Evolutionary conservation across 2,329 filamentous ascomycete species (phyloP), one percentile per base, ranked within the genome.

Genomic region (Xylariaceae sp.): DNA sequence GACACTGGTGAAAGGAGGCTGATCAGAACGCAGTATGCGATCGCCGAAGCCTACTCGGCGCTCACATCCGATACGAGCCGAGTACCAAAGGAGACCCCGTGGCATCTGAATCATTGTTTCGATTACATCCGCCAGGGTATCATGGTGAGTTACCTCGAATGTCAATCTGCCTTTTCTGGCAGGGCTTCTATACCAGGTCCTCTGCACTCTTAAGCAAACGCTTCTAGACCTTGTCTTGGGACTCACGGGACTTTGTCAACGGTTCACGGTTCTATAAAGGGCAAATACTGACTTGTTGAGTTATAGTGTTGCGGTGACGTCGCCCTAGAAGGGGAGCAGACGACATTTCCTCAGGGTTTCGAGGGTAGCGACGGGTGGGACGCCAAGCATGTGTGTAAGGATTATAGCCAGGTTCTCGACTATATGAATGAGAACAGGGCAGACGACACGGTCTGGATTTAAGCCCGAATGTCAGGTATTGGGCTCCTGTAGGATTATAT

Each of bases 341-440:
- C 66, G 2, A 64, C 62, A 0, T 67, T 68, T 34, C 65, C 66
- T 0, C 46, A 56, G 1, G 62, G 59, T 0, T 57, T 64, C 15
- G 55, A 52, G 4, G 67, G 66, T 4, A 66, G 62, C 35, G 67
- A 70, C 38, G 67, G 67, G 1, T 70, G 65, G 66, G 65, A 68
- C 37, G 64, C 66, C 16, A 64, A 63, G 53, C 65, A 69, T 41
- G 64, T 69, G 4, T 69, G 65, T 43, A 64, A 64, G 49, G 59
- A 68, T 46, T 66, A 65, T 26, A 48, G 48, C 13, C 56, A 64
- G 44, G 53, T 69, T 11, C 50, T 60, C 26, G 50, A 53, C 6
- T 60, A 66, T 33, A 47, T 68, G 8, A 59, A 66, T 29, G 49
- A 48, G 30, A 61, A 61, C 19, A 50, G 64, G 31, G 63, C 56